Conservation (phyloP, 257 asterid genomes). For the Ballota nigra region DNA sequence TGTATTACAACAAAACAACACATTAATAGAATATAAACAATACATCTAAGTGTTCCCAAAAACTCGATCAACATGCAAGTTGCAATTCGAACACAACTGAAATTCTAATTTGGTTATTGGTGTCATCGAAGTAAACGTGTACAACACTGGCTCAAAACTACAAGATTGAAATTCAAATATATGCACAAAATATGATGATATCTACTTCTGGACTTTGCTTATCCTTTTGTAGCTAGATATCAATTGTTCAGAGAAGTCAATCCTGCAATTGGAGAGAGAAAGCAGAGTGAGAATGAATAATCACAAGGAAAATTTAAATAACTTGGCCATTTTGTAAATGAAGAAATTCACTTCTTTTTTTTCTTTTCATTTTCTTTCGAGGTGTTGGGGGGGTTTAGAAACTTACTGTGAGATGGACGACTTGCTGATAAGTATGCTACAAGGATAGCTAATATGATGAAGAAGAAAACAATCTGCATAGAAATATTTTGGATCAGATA, state of each 20-base stretch:
- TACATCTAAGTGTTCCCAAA: background rate
- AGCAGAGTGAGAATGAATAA: constrained; percentile 1
- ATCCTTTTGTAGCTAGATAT: constrained; percentile 6
- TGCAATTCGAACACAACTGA: background rate
- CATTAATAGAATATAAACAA: background rate
- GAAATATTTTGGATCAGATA: constrained; percentile 24
- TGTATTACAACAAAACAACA: background rate
- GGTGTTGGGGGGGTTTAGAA: background rate
- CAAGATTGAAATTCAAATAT: constrained; percentile 5
- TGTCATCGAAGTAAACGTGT: background rate
- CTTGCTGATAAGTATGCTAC: constrained; percentile 47
- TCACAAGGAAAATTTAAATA: background rate
- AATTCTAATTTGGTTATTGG: constrained; percentile 15
- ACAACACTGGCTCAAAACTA: background rate
- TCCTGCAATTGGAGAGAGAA: constrained; percentile 26
- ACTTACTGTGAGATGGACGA: constrained; percentile 46
- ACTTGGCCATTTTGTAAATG: background rate
- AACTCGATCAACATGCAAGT: background rate
- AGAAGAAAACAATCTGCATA: constrained; percentile 61
- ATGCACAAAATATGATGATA: constrained; percentile 3
- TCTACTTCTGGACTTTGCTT: background rate
- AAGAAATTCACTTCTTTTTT: background rate
- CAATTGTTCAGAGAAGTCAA: background rate
- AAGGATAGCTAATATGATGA: constrained; percentile 59
- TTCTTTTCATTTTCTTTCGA: no score